Percentiles rank a stretch among this genome's conserved stretches.
phyloP scores from a whole-genome alignment of 768 basidiomycete genomes.

The Macrolepiota dolichaula region DNA sequence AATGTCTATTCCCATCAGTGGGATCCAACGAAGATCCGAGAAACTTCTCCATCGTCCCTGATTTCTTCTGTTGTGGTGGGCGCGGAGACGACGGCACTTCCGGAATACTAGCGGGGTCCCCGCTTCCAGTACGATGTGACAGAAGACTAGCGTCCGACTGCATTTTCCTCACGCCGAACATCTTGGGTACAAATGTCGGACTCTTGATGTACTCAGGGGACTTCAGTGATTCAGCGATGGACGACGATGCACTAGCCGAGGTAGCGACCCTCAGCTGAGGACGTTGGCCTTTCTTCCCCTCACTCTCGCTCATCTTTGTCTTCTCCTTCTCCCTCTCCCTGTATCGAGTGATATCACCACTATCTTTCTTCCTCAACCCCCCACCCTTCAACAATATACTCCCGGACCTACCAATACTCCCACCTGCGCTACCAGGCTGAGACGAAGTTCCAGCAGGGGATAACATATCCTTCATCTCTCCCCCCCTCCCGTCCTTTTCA shows the following conservation, averaged over 20 bases:
- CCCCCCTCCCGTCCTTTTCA: conserved; percentile 12
- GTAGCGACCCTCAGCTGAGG: conserved; percentile 30
- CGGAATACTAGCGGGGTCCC: background rate
- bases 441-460: background rate
- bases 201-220: conserved; percentile 4
- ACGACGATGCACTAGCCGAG: conserved; percentile 10
- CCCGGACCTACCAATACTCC: conserved; percentile 7
- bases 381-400: conserved; percentile 11
- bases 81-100: conserved; percentile 10
- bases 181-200: background rate
- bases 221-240: background rate
- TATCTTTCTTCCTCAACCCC: conserved; percentile 19
- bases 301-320: conserved; percentile 13
- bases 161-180: conserved; percentile 4
- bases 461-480: background rate
- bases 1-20: conserved; percentile 17
- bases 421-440: background rate
- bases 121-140: background rate
- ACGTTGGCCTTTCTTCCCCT: conserved; percentile 17
- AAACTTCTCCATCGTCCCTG: conserved; percentile 27
- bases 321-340: conserved; percentile 20
- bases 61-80: conserved; percentile 21
- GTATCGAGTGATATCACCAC: conserved; percentile 16
- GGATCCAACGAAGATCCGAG: conserved; percentile 25
- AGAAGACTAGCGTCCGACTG: conserved; percentile 8